A percentile compares a stretch with the other conserved stretches of the same genome.
These are phyloP conservation scores for Cladosporium colombiae DNA, from an alignment of 2,329 filamentous ascomycete genomes.

Conservation along the genomic window DNA sequence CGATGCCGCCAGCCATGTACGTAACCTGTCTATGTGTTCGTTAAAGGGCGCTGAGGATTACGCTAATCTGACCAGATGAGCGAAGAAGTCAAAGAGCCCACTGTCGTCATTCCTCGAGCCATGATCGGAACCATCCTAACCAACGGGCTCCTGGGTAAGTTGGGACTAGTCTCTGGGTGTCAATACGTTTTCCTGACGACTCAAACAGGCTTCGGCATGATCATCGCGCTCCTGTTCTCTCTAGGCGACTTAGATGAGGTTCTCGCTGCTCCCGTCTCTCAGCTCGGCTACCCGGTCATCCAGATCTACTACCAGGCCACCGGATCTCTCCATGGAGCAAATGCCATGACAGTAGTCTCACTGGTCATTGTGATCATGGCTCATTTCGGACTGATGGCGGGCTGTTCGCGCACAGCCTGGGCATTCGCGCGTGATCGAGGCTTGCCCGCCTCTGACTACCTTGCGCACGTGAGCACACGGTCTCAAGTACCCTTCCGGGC, in stretches of 20 bases:
- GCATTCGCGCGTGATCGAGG: slow-evolving; percentile 40
- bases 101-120: slow-evolving; percentile 20
- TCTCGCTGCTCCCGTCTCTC: slow-evolving; percentile 34
- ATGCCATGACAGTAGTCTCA: slow-evolving; percentile 45
- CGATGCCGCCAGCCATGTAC: slow-evolving; percentile 19
- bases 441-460: slow-evolving; percentile 23
- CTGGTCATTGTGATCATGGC: slow-evolving; percentile 35
- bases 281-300: slow-evolving; percentile 45
- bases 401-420: slow-evolving; percentile 38
- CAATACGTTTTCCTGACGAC: neutral
- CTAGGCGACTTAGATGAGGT: slow-evolving; percentile 40
- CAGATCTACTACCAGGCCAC: slow-evolving; percentile 48
- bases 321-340: slow-evolving; percentile 40
- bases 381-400: slow-evolving; percentile 30
- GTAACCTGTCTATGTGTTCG: neutral
- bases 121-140: slow-evolving; percentile 43
- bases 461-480: neutral
- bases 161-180: neutral
- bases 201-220: neutral
- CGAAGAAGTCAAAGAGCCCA: slow-evolving; percentile 26
- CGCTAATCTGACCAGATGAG: slow-evolving; percentile 9
- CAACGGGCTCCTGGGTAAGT: slow-evolving; percentile 43
- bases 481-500: slow-evolving; percentile 20
- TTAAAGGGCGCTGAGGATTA: too few relatives aligned
- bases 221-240: slow-evolving; percentile 37